Base-by-base conservation (phyloP, 139 green algal species). In the Nannochloris sp. region DNA sequence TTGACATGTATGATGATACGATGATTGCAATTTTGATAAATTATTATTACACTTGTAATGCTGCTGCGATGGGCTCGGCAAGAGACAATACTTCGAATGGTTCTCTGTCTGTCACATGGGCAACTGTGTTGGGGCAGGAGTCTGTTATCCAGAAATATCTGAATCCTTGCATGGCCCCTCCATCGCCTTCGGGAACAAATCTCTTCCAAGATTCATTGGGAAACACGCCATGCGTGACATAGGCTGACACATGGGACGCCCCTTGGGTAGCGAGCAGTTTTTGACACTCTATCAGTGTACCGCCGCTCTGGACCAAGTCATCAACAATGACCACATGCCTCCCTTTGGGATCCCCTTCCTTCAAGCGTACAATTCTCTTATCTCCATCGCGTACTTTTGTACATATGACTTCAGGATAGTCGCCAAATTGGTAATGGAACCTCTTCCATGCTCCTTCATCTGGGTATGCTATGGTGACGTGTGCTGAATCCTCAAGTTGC, bases 361-460 rank as follows among this genome's bases (percentile, higher is more conserved):
- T 92, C 20, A 98, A 72, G 61, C 84, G 79, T 46, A 98, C 93
- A 55, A 98, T 95, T 45, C 92, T 80, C 80, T 97, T 96, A 67
- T 87, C 85, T 23, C 92, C 93, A 56, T 97, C 87, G 20, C 92
- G 79, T 25, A 97, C 90, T 75, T 98, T 97, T 61, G 90, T 97
- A 81, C 93, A 98, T 44, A 98, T 94, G 9, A 98, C 85, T 82
- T 96, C 89, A 6, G 82, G 88, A 65, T 92, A 95, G 58, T 84
- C 77, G 12, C 84, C 86, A 70, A 96, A 94, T 63, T 89, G 81
- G 66, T 89, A 94, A 76, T 98, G 89, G 76, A 98, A 98, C 16
- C 93, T 84, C 74, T 98, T 98, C 89, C 89, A 97, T 23, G 93
- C 91, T 6, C 93, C 93, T 72, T 98, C 93, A 71, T 98, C 93